These are phyloP conservation scores for Melaleuca alternifolia DNA, from an alignment of 345 rosid genomes.

Conservation along the genomic window DNA sequence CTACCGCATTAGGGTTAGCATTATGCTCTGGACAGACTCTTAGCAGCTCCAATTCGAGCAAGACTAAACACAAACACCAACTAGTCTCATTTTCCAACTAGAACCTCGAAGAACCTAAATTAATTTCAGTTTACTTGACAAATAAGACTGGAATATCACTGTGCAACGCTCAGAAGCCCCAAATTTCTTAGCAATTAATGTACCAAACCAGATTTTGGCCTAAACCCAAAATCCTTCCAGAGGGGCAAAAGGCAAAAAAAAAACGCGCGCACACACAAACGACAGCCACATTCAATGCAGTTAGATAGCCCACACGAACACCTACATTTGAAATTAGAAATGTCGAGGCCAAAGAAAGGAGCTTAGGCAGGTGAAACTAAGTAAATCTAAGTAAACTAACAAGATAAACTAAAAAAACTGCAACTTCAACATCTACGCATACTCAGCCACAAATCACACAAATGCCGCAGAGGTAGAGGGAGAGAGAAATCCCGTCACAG, in stretches of 20 bases:
- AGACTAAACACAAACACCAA: neutral
- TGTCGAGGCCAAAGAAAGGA: neutral
- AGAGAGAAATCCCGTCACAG: neutral
- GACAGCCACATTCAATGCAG: neutral
- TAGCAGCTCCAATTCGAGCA: no score
- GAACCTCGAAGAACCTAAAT: neutral
- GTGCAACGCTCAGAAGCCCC: neutral
- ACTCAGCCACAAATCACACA: neutral
- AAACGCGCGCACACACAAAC: no score
- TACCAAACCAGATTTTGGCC: neutral
- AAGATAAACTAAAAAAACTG: neutral
- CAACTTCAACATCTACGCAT: no score
- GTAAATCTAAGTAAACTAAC: no score
- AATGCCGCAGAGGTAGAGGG: neutral
- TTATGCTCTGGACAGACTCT: no score
- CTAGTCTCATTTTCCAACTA: neutral
- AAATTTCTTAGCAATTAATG: neutral
- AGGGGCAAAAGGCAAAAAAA: neutral
- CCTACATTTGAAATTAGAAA: neutral
- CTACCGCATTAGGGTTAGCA: no score
- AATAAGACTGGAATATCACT: neutral
- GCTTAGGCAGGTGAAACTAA: neutral
- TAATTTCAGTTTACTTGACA: neutral
- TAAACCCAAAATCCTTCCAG: neutral
- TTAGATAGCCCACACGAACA: neutral